Percentiles rank a stretch among this genome's conserved stretches.
These are phyloP conservation scores for Gynochthodes officinalis DNA, from an alignment of 257 asterid genomes.

Conservation along the genomic window DNA sequence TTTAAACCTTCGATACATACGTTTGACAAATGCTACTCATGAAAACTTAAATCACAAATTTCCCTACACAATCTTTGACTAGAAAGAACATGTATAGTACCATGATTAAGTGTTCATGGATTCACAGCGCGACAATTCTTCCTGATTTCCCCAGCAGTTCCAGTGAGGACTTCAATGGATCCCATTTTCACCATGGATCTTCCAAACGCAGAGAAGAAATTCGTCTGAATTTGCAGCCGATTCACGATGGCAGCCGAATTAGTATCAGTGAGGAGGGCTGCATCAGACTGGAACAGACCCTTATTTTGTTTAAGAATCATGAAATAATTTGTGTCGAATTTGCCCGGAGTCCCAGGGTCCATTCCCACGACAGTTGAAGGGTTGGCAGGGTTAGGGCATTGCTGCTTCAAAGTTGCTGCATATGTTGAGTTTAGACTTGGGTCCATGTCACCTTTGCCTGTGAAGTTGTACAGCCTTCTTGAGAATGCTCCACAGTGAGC, in stretches of 20 bases:
- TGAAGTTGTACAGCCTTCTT: conserved; percentile 51
- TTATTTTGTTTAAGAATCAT: conserved; percentile 22
- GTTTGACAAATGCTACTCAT: too few relatives aligned
- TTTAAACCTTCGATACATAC: too few relatives aligned
- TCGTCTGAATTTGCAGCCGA: conserved; percentile 5
- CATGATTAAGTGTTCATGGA: too few relatives aligned
- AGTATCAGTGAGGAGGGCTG: conserved; percentile 40
- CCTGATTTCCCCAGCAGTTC: conserved; percentile 34
- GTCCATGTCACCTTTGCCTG: conserved; percentile 48
- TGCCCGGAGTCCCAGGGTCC: conserved; percentile 42
- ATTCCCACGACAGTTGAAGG: conserved; percentile 39
- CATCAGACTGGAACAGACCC: conserved; percentile 57
- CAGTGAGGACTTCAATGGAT: conserved; percentile 30
- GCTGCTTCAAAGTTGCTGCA: conserved; percentile 25
- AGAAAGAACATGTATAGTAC: background rate
- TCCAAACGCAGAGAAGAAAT: conserved; percentile 25
- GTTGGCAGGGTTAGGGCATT: conserved; percentile 33
- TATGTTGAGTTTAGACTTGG: conserved; percentile 41
- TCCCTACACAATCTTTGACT: background rate
- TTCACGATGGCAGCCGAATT: conserved; percentile 21
- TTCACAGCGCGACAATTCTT: conserved; percentile 32
- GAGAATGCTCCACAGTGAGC: conserved; percentile 51
- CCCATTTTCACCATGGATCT: conserved; percentile 41
- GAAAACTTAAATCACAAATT: too few relatives aligned
- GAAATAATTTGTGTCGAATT: conserved; percentile 39